Evolutionary conservation across 1,284 basidiomycete genomes (phyloP), one percentile per base, ranked within the genome.

Genomic region (Hymenochaete sp.): DNA sequence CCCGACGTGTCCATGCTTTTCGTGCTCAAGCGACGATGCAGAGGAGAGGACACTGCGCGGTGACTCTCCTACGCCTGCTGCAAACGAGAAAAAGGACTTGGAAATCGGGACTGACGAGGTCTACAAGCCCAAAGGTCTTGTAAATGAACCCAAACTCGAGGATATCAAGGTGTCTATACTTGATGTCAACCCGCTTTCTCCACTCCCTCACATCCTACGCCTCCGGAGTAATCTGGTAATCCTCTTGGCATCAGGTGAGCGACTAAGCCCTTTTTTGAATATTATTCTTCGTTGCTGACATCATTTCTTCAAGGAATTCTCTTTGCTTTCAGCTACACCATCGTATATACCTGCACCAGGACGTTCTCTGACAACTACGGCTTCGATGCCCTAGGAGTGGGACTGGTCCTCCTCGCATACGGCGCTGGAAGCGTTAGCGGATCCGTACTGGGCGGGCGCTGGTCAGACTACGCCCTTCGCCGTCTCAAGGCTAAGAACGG

Each of bases 171-270:
- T 87, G 21, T 71, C 77, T 1, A 55, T 87, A 2, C 67, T 63
- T 49, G 87, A 91, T 56, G 69, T 90, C n/a, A 90, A 88, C 56
- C 84, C 85, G 0, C 56, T 85, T 37, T 70, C 70, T 32, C 79
- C 80, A 1, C 70, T 87, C 43, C 59, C 64, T 42, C 57, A 66
- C 25, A 71, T 89, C 24, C 55, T 91, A 29, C 67, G 69, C 18
- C 67, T 75, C 38, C 70, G 67, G 38, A 82, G 85, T 51, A 93
- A 93, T 53, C 37, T 82, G 1, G 61, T 73, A 3, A 79, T 83
- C 42, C 65, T 91, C 2, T 51, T 75, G 43, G 73, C 79, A 24
- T 89, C 85, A 21, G 85, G 88, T 79, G 51, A 45, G 73, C 57
- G 1, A 27, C 10, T 41, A n/a, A 21, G 19, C 28, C 25, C 38